Evolutionary conservation across 495 filamentous ascomycete species (phyloP), one percentile per base, ranked within the genome.

Genomic region (Apodospora peruviana): DNA sequence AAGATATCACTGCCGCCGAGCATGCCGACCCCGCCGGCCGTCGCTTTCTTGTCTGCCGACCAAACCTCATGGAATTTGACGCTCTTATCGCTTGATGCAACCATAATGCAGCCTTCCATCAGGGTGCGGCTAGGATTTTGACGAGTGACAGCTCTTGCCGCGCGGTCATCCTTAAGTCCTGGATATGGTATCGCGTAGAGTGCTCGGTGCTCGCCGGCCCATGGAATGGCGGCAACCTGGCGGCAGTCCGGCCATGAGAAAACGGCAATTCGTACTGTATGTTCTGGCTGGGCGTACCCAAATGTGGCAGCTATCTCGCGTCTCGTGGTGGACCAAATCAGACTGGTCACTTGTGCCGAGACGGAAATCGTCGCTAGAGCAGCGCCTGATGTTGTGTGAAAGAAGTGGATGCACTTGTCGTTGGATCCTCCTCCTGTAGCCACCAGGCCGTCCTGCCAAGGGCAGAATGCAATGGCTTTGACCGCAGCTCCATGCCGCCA

Each of bases 51-150:
- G 10, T 77, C 71, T 12, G 83, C 81, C 12, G 74, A 75, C 94
- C 90, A 97, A 10, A 98, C 81, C 66, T 97, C 91, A 64, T 98
- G 91, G 55, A 97, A 98, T 65, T 93, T 91, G 62, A 98, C 87
- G 57, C 83, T 94, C 62, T 88, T 85, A 67, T 96, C 93, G 57
- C 90, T 96, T 21, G 88, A 88, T 23, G 91, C 94, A 43, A 98
- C 86, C 29, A 96, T 87, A 51, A 98, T 87, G 61, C 91, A 96
- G 8, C 91, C 91, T 61, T 96, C 91, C 54, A 86, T 77, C n/a
- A 73, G 70, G 1, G 81, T 85, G 25, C 86, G 76, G 43, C 66
- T 75, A 41, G 59, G 52, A 24, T 44, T 19, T n/a, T 34, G 21
- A 37, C 20, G 42, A n/a, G 35, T 35, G n/a, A 24, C 36, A 14